phyloP scores from a whole-genome alignment of 1,139 yeast genomes.

The Taphrina deformans region DNA sequence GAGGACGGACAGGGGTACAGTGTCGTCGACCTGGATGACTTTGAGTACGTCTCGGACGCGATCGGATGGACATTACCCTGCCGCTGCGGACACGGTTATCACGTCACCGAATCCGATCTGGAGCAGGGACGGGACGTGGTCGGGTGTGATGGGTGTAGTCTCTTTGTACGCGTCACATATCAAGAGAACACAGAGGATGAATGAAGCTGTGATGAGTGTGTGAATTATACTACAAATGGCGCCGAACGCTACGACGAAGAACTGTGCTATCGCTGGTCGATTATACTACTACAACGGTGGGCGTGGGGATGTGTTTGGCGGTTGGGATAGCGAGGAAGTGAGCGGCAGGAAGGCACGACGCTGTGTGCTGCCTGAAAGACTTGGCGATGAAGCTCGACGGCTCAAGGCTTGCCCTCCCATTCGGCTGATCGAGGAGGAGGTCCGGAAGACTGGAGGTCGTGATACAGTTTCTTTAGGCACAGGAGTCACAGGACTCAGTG shows the following conservation, averaged over 20 bases:
- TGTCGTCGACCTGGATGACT: conserved; percentile 33
- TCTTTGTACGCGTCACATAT: conserved; percentile 34
- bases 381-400: conserved; percentile 7
- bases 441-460: background rate
- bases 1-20: conserved; percentile 14
- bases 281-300: background rate
- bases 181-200: conserved; percentile 20
- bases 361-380: background rate
- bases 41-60: conserved; percentile 5
- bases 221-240: background rate
- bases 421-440: conserved; percentile 1
- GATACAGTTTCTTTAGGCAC: background rate
- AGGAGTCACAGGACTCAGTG: background rate
- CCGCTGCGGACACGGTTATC: conserved; percentile 33
- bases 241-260: background rate
- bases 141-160: conserved; percentile 34
- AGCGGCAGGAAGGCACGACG: background rate
- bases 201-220: background rate
- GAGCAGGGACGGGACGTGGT: conserved; percentile 34
- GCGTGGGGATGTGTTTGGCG: background rate
- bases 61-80: conserved; percentile 17
- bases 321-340: background rate
- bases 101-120: conserved; percentile 33
- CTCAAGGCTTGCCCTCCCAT: conserved; percentile 10
- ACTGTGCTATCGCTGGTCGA: background rate